phyloP scores from a whole-genome alignment of 2,329 filamentous ascomycete species.

The Phoma sp. region DNA sequence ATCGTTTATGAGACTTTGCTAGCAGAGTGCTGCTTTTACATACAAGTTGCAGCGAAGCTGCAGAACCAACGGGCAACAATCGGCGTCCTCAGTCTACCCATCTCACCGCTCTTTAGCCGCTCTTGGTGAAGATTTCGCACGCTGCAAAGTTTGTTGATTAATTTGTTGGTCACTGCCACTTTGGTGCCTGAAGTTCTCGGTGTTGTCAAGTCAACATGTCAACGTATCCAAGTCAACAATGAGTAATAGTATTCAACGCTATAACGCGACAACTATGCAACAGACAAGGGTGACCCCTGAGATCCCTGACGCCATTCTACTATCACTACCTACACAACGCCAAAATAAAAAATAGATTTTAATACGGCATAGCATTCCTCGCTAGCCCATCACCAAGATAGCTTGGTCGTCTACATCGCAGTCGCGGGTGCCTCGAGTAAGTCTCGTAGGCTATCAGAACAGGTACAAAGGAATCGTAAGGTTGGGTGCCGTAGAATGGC shows the following conservation, averaged over 20 bases:
- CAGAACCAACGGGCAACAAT: conserved; percentile 9
- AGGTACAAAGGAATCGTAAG: conserved; percentile 39
- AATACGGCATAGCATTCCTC: conserved; percentile 24
- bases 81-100: neutral
- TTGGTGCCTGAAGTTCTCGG: conserved; percentile 12
- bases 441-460: conserved; percentile 28
- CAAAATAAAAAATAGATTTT: conserved; percentile 1
- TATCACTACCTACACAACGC: conserved; percentile 12
- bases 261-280: conserved; percentile 21
- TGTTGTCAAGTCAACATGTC: conserved; percentile 19
- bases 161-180: neutral
- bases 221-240: conserved; percentile 20
- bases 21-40: conserved; percentile 13
- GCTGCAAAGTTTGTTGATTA: neutral
- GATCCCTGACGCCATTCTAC: conserved; percentile 11
- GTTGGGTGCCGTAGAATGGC: conserved; percentile 31
- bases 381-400: conserved; percentile 30
- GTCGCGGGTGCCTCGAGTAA: conserved; percentile 22
- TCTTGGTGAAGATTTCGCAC: neutral
- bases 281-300: conserved; percentile 15
- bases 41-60: too few relatives aligned
- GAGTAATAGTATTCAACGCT: conserved; percentile 20
- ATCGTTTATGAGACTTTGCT: neutral
- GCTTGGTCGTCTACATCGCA: conserved; percentile 30
- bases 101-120: conserved; percentile 19